Conservation (phyloP, 2,329 filamentous ascomycete genomes). For the Teratosphaeria gauchensis region DNA sequence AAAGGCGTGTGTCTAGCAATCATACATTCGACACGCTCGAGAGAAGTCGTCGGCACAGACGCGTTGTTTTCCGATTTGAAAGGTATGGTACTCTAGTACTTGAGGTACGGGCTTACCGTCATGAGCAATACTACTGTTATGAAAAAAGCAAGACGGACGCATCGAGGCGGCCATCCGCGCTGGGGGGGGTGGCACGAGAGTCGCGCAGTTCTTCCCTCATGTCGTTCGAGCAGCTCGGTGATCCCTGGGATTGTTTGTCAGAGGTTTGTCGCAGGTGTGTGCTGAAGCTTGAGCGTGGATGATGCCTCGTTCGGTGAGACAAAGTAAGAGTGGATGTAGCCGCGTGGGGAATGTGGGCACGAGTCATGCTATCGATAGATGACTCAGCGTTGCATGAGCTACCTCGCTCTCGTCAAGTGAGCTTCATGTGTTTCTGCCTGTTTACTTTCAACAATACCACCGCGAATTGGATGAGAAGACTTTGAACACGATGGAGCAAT, state of each 20-base stretch:
- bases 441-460: background rate
- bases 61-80: too few relatives aligned
- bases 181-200: background rate
- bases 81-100: too few relatives aligned
- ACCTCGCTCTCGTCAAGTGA: background rate
- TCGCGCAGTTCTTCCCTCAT: background rate
- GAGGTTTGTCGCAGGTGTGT: background rate
- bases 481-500: constrained; percentile 56
- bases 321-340: background rate
- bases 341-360: background rate
- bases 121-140: background rate
- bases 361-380: background rate
- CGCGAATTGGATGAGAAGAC: background rate
- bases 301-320: background rate
- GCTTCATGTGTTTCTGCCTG: background rate
- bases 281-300: too few relatives aligned
- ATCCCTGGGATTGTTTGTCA: background rate
- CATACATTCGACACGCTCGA: too few relatives aligned
- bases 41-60: too few relatives aligned
- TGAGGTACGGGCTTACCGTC: background rate
- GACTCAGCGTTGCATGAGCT: background rate
- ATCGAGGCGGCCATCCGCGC: background rate
- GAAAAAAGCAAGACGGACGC: background rate
- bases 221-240: background rate
- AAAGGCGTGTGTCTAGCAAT: background rate